Base-by-base conservation (phyloP, 2,329 filamentous ascomycete species). In the Alternaria angustiovoidea region DNA sequence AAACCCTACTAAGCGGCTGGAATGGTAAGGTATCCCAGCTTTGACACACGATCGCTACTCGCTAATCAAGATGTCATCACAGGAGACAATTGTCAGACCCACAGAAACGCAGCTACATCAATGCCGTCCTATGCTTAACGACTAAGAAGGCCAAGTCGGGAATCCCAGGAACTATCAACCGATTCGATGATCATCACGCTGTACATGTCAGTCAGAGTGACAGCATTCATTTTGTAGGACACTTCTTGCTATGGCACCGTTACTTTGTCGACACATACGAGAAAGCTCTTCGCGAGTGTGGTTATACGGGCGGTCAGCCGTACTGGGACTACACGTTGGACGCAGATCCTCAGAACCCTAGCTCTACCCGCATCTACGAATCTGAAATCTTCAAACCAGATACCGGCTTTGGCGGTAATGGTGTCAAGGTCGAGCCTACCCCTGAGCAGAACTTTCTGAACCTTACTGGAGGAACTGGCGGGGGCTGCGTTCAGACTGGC, bases 261-360 rank as follows among this genome's bases (percentile, higher is more conserved):
- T 38, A 38, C 3, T 38, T 38, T 38, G 16, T 38, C 34, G 34
- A 16, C 34, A 38, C 16, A 38, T 38, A n/a, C 34, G 34, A 38
- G 16, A 38, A n/a, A n/a, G 16, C 34, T 38, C 34, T 38, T 38
- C 34, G 34, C n/a, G 67, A 71, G n/a, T 73, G 67, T 22, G 70
- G 67, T 20, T 72, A 66, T 39, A 66, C 57, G 12, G 64, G 68
- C 36, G 69, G 41, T 7, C 68, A 73, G 47, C 68, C 68, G 43
- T 85, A 84, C 70, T 75, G 68, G 72, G 32, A 36, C 12, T 36
- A 36, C 12, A 36, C 32, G 6, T 3, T 36, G 14, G 32, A 36
- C 2, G 28, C 28, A 11, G 28, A 30, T 1, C 14, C 32, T 0
- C 32, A 30, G 28, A 30, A 30, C 11, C 11, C 0, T n/a, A 12